A percentile compares a stretch with the other conserved stretches of the same genome.
Conservation (phyloP, 2,329 filamentous ascomycete species). For the Lachnellula subtilissima region DNA sequence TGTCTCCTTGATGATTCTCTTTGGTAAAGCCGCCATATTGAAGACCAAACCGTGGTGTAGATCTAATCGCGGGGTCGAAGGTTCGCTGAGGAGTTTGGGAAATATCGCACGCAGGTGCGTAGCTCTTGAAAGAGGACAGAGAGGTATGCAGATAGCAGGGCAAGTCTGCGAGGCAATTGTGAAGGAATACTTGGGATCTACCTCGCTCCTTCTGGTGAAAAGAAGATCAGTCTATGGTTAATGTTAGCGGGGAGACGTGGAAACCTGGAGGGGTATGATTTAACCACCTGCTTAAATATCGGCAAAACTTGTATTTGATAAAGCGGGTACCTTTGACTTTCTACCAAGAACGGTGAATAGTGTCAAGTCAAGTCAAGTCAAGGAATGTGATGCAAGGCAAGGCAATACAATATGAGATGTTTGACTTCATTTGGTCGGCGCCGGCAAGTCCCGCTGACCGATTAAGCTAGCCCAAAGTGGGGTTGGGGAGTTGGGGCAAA, state of each 20-base stretch:
- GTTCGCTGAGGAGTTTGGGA: no score
- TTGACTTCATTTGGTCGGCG: background rate
- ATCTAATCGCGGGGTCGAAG: background rate
- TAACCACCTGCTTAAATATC: background rate
- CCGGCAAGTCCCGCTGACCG: background rate
- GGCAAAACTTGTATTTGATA: no score
- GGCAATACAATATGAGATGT: background rate
- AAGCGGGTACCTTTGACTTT: no score
- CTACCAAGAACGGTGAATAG: no score
- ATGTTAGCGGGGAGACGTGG: background rate
- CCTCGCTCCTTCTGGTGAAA: background rate
- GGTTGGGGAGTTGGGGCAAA: background rate
- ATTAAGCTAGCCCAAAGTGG: background rate
- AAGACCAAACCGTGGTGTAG: background rate
- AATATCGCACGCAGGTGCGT: no score
- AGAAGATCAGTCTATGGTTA: background rate
- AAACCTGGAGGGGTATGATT: background rate
- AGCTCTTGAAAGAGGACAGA: no score
- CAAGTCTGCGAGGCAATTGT: no score
- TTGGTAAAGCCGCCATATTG: constrained; percentile 67
- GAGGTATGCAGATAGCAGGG: no score
- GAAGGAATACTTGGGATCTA: background rate
- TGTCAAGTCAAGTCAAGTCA: no score
- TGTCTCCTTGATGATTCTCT: constrained; percentile 98
- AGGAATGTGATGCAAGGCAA: background rate